phyloP scores from a whole-genome alignment of 2,329 filamentous ascomycete genomes.

The Raffaelea albimanens region DNA sequence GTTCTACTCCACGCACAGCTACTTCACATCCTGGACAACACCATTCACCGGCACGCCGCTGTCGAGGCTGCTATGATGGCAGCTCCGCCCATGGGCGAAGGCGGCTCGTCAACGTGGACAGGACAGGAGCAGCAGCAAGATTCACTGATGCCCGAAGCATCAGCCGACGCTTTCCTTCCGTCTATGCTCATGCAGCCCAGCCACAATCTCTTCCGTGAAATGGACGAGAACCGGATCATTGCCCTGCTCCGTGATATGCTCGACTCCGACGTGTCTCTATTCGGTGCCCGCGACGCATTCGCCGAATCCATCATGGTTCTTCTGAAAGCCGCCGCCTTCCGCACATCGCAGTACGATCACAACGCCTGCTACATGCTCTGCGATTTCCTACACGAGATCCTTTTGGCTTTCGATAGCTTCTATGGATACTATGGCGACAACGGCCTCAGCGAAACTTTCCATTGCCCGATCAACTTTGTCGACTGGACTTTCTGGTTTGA shows the following conservation, averaged over 20 bases:
- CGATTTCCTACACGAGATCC: slow-evolving; percentile 77
- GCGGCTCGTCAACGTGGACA: slow-evolving; percentile 3
- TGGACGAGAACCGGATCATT: slow-evolving; percentile 83
- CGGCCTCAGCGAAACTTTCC: slow-evolving; percentile 1
- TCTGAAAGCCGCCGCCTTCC: slow-evolving; percentile 63
- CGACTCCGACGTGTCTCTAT: slow-evolving; percentile 35
- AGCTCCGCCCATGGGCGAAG: slow-evolving; percentile 25
- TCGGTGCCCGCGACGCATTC: slow-evolving; percentile 55
- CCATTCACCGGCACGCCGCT: slow-evolving; percentile 65
- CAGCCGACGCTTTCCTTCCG: slow-evolving; percentile 39
- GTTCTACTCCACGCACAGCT: slow-evolving; percentile 76
- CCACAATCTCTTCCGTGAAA: slow-evolving; percentile 61
- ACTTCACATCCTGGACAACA: slow-evolving; percentile 68
- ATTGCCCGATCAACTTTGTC: slow-evolving; percentile 34
- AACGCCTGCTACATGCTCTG: slow-evolving; percentile 82
- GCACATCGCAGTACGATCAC: slow-evolving; percentile 72
- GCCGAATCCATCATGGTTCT: slow-evolving; percentile 65
- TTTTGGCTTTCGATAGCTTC: slow-evolving; percentile 50
- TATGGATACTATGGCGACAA: slow-evolving; percentile 22
- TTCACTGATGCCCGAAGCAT: background rate
- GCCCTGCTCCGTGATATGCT: slow-evolving; percentile 76
- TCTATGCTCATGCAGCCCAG: slow-evolving; percentile 40
- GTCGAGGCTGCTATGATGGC: slow-evolving; percentile 30
- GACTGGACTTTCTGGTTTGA: slow-evolving; percentile 82
- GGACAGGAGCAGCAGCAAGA: slow-evolving; percentile 6